These are phyloP conservation scores for Coemansia nantahalensis DNA, from an alignment of 192 early-diverging fungal species.

Conservation along the genomic window DNA sequence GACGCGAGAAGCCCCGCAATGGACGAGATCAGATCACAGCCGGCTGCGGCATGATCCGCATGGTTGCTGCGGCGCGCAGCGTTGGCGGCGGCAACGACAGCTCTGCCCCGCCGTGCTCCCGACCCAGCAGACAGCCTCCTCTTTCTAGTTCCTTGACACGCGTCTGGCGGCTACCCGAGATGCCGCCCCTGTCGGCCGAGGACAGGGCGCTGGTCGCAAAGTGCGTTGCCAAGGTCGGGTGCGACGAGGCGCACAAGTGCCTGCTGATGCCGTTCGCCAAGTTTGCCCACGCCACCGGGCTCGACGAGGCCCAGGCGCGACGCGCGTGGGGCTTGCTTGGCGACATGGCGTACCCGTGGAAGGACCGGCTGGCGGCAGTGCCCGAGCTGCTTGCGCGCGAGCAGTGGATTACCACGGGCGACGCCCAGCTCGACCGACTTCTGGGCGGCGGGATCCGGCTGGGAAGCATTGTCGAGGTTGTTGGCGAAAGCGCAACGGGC, in stretches of 20 bases:
- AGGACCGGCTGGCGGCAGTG: not conserved
- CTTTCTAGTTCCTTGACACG: too few species aligned
- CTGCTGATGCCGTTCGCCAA: slow-evolving; percentile 23
- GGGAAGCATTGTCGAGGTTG: slow-evolving; percentile 66
- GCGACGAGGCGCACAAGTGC: slow-evolving; percentile 22
- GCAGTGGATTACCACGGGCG: slow-evolving; percentile 54
- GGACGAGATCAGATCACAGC: too few species aligned
- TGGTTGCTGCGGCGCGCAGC: too few species aligned
- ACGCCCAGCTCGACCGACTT: slow-evolving; percentile 53
- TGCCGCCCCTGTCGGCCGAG: not conserved
- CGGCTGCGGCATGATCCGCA: too few species aligned
- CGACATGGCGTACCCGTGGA: slow-evolving; percentile 15
- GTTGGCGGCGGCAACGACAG: too few species aligned
- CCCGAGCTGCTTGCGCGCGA: slow-evolving; percentile 16
- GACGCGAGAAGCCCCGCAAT: too few species aligned
- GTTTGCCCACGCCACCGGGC: slow-evolving; percentile 22
- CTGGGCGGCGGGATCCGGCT: slow-evolving; percentile 62
- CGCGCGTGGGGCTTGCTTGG: slow-evolving; percentile 13
- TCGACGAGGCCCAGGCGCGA: slow-evolving; percentile 8
- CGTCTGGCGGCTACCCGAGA: not conserved
- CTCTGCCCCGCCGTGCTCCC: too few species aligned
- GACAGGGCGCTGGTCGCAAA: slow-evolving; percentile 21
- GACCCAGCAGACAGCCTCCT: too few species aligned
- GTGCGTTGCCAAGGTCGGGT: slow-evolving; percentile 23
- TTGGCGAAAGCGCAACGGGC: slow-evolving; percentile 76